phyloP scores from a whole-genome alignment of 2,329 filamentous ascomycete species.

The Aspergillus alliaceus region DNA sequence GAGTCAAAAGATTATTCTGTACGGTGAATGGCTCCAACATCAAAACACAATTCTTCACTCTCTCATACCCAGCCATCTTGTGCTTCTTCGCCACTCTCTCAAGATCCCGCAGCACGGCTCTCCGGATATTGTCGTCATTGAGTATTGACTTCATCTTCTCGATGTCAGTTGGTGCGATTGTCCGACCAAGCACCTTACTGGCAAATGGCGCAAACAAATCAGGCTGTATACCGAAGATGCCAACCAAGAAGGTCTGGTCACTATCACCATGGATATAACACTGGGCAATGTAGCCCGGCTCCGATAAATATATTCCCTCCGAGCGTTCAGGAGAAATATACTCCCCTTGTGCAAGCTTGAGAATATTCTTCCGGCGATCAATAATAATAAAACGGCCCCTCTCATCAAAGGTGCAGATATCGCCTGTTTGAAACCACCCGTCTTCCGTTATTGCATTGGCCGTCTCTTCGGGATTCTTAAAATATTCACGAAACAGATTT shows the following conservation, averaged over 20 bases:
- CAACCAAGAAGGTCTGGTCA: constrained; percentile 77
- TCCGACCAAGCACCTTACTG: constrained; percentile 70
- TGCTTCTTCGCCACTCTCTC: constrained; percentile 75
- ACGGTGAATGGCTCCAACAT: constrained; percentile 88
- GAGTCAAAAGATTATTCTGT: constrained; percentile 76
- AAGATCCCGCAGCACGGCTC: constrained; percentile 74
- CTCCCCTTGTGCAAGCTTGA: constrained; percentile 96
- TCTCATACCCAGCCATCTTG: constrained; percentile 92
- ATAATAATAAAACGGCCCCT: constrained; percentile 88
- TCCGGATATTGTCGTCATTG: constrained; percentile 68
- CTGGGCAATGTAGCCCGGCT: constrained; percentile 72
- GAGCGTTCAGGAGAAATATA: constrained; percentile 97
- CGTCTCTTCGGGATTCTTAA: constrained; percentile 86
- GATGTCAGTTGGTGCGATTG: constrained; percentile 48
- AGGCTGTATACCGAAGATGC: constrained; percentile 83
- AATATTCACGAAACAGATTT: constrained; percentile 83
- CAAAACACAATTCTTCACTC: constrained; percentile 70
- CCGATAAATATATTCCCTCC: constrained; percentile 89
- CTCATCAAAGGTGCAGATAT: constrained; percentile 82
- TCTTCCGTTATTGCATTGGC: constrained; percentile 77
- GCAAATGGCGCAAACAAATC: constrained; percentile 80
- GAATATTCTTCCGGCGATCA: constrained; percentile 97
- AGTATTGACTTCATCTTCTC: constrained; percentile 61
- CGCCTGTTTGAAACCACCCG: constrained; percentile 96
- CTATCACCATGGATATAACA: constrained; percentile 91